phyloP scores from a whole-genome alignment of 257 asterid species.

The Przewalskia tangutica region DNA sequence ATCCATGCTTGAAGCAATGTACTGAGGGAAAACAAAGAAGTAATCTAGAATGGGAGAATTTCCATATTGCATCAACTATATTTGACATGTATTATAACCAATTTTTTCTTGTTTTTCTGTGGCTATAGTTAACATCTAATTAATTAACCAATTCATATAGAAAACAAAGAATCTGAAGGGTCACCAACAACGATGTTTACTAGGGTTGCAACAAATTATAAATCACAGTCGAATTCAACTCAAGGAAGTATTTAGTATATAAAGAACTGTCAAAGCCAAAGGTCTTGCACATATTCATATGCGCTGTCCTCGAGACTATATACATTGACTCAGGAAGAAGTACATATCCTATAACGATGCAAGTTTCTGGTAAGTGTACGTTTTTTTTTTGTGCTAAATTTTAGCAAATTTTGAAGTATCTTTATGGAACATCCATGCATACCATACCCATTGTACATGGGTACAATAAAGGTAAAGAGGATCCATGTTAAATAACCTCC shows the following conservation, averaged over 20 bases:
- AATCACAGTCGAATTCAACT: neutral
- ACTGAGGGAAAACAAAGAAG: neutral
- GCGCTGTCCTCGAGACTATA: neutral
- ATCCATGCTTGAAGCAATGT: neutral
- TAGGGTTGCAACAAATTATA: neutral
- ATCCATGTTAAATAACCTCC: neutral
- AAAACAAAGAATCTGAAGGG: neutral
- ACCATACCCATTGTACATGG: neutral
- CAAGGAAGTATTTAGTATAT: neutral
- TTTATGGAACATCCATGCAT: neutral
- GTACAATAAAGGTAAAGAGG: neutral
- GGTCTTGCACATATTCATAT: neutral
- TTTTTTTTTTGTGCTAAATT: neutral
- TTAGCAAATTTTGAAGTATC: neutral
- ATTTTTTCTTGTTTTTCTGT: neutral
- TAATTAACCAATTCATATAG: neutral
- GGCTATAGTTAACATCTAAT: neutral
- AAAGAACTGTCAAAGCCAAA: neutral
- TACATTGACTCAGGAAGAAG: neutral
- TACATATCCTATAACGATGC: neutral
- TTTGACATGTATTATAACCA: neutral
- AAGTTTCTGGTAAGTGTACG: neutral
- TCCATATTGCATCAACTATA: neutral
- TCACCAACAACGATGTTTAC: neutral
- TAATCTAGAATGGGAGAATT: neutral